Evolutionary conservation across 2,329 filamentous ascomycete genomes (phyloP).

Genomic region (Endoconidiophora laricicola): DNA sequence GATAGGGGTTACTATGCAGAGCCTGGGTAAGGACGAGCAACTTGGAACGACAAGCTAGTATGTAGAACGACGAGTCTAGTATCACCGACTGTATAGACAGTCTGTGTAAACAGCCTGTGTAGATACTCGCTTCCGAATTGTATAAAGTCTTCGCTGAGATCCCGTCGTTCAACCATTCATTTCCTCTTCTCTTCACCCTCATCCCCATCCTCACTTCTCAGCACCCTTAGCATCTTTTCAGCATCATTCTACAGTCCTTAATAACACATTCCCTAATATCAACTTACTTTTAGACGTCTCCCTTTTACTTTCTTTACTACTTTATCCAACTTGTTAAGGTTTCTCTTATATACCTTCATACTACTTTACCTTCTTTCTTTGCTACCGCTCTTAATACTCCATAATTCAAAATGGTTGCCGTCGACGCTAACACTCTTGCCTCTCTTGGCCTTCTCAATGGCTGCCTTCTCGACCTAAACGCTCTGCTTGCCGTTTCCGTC

Average conservation of each 20-base stretch:
- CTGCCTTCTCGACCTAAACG: slow-evolving; percentile 8
- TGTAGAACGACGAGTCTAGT: neutral
- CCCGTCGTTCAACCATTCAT: neutral
- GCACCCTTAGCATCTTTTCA: slow-evolving; percentile 1
- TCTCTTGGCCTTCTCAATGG: slow-evolving; percentile 10
- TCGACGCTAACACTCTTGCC: slow-evolving; percentile 2
- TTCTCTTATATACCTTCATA: neutral
- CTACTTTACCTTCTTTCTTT: neutral
- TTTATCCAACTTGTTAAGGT: neutral
- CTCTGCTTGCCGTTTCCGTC: neutral
- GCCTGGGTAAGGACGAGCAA: neutral
- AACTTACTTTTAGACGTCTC: neutral
- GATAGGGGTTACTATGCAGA: neutral
- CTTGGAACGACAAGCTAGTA: neutral
- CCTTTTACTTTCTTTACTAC: neutral
- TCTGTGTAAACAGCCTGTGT: neutral
- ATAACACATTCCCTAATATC: neutral
- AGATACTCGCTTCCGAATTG: neutral
- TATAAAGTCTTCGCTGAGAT: slow-evolving; percentile 8
- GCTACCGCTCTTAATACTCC: neutral
- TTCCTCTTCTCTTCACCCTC: slow-evolving; percentile 12
- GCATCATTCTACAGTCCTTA: slow-evolving; percentile 1
- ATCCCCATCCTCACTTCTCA: slow-evolving; percentile 8
- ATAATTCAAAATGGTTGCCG: slow-evolving; percentile 12
- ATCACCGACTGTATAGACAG: neutral